Conservation (phyloP, 2,329 filamentous ascomycete species). For the Pleochaeta shiraiana region DNA sequence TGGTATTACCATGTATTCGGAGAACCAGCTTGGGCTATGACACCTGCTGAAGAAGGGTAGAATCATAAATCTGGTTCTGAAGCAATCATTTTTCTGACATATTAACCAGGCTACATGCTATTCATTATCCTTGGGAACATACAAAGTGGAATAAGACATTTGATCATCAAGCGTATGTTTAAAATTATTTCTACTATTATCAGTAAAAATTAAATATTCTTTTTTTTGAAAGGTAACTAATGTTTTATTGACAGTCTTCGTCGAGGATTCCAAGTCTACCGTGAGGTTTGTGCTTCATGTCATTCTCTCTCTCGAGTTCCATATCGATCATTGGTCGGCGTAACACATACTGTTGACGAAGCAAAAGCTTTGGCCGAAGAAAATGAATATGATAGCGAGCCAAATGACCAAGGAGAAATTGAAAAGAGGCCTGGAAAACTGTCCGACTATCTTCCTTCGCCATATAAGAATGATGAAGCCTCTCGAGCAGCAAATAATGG, state of each 20-base stretch:
- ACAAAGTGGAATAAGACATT: constrained; percentile 83
- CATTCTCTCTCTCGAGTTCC: constrained; percentile 91
- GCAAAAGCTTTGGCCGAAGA: constrained; percentile 94
- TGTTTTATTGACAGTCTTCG: constrained; percentile 44
- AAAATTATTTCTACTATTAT: too few species aligned
- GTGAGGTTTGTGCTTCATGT: constrained; percentile 93
- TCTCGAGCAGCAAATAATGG: constrained; percentile 96
- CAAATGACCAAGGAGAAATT: constrained; percentile 94
- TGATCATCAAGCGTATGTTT: constrained; percentile 77
- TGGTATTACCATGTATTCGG: constrained; percentile 98
- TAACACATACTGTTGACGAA: constrained; percentile 88
- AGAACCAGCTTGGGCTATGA: constrained; percentile 67
- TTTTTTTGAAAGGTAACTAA: constrained; percentile 8
- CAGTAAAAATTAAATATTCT: too few species aligned
- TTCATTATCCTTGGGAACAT: constrained; percentile 92
- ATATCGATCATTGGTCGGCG: constrained; percentile 79
- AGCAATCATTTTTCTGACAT: constrained; percentile 14
- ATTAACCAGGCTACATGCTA: constrained; percentile 56
- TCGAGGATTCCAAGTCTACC: constrained; percentile 98
- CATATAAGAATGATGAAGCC: constrained; percentile 99
- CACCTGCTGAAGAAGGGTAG: constrained; percentile 95
- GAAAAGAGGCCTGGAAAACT: constrained; percentile 98
- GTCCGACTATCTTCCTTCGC: constrained; percentile 83
- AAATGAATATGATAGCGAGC: constrained; percentile 96
- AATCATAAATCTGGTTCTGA: not conserved